Conservation (phyloP, 805 yeast species). For the Candida maris region DNA sequence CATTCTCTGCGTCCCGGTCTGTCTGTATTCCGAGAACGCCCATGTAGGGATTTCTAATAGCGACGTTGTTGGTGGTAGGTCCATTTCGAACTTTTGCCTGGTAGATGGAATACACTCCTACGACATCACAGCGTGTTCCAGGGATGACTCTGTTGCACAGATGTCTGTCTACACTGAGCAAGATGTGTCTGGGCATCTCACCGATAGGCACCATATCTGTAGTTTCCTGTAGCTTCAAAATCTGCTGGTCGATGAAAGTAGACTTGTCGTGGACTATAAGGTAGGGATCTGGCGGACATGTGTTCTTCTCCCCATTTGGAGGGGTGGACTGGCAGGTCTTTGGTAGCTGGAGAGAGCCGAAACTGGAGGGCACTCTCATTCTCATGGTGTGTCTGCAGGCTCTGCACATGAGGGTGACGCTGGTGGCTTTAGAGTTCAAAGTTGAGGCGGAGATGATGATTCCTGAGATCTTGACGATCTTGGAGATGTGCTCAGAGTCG, state of each 20-base stretch:
- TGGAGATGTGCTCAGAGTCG: slow-evolving; percentile 83
- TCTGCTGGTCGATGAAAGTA: slow-evolving; percentile 91
- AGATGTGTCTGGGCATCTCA: slow-evolving; percentile 93
- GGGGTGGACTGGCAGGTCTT: slow-evolving; percentile 59
- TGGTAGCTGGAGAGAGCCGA: slow-evolving; percentile 69
- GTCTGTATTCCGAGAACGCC: slow-evolving; percentile 83
- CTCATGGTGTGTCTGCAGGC: slow-evolving; percentile 78
- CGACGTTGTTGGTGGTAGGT: slow-evolving; percentile 58
- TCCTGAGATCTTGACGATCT: slow-evolving; percentile 88
- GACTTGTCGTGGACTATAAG: slow-evolving; percentile 92
- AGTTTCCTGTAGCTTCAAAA: slow-evolving; percentile 89
- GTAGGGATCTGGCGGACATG: slow-evolving; percentile 91
- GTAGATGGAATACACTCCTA: slow-evolving; percentile 90
- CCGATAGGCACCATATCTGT: slow-evolving; percentile 99
- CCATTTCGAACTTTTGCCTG: slow-evolving; percentile 59
- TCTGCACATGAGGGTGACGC: slow-evolving; percentile 80
- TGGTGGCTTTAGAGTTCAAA: slow-evolving; percentile 80
- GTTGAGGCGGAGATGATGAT: slow-evolving; percentile 90
- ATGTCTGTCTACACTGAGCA: slow-evolving; percentile 84
- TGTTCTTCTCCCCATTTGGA: slow-evolving; percentile 44
- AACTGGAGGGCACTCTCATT: slow-evolving; percentile 58
- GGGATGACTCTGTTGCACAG: slow-evolving; percentile 90
- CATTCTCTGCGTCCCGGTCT: slow-evolving; percentile 60
- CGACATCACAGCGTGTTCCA: slow-evolving; percentile 87
- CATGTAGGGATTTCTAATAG: slow-evolving; percentile 89